Conservation (phyloP, 768 basidiomycete genomes). For the Scleroderma bovista region DNA sequence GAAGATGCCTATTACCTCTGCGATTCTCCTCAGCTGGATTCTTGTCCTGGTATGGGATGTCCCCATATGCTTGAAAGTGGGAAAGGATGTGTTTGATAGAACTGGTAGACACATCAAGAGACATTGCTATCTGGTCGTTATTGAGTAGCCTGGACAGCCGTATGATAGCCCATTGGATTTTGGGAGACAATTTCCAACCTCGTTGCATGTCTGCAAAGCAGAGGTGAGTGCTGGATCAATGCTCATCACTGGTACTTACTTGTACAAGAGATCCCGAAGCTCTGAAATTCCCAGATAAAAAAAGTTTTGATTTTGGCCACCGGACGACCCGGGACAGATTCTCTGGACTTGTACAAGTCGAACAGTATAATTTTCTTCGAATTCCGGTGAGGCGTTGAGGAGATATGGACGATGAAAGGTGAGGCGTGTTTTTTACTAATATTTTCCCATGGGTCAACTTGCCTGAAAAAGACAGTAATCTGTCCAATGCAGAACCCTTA, state of each 20-base stretch:
- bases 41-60: background rate
- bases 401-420: background rate
- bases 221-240: no score
- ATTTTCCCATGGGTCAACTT: conserved; percentile 1
- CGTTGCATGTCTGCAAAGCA: no score
- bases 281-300: background rate
- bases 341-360: background rate
- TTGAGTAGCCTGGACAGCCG: background rate
- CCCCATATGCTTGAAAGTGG: background rate
- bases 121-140: background rate
- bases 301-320: background rate
- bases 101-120: background rate
- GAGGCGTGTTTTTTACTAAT: background rate
- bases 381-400: conserved; percentile 1
- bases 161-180: conserved; percentile 3
- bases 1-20: background rate
- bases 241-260: no score
- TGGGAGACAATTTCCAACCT: background rate
- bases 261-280: background rate
- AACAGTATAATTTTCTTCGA: background rate
- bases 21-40: background rate
- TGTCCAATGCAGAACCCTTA: no score
- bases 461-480: background rate
- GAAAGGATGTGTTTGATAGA: background rate
- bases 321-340: background rate